Evolutionary conservation across 1,284 basidiomycete genomes (phyloP).

Genomic region (Boletus calvinii): DNA sequence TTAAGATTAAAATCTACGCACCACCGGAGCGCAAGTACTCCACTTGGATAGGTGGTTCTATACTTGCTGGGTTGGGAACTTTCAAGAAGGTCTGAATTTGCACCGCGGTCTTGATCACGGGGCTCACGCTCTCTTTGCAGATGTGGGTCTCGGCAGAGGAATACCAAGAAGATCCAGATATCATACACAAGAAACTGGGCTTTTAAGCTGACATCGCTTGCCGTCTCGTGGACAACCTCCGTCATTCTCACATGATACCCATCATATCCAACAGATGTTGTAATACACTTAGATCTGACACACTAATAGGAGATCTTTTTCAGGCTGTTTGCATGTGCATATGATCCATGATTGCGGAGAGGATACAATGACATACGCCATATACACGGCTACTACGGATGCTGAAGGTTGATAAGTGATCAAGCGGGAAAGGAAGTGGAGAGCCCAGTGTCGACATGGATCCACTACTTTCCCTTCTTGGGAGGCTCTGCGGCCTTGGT

Average conservation of each 20-base stretch:
- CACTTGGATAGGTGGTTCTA: slow-evolving; percentile 99
- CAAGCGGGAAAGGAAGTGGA: slow-evolving; percentile 33
- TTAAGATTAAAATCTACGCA: slow-evolving; percentile 99
- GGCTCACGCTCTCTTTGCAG: slow-evolving; percentile 40
- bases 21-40: slow-evolving; percentile 99
- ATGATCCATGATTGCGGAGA: slow-evolving; percentile 41
- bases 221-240: slow-evolving; percentile 4
- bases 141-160: slow-evolving; percentile 99
- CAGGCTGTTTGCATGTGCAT: slow-evolving; percentile 43
- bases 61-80: slow-evolving; percentile 91
- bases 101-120: slow-evolving; percentile 1
- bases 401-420: slow-evolving; percentile 39
- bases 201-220: slow-evolving; percentile 45
- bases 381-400: slow-evolving; percentile 38
- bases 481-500: slow-evolving; percentile 84
- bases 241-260: slow-evolving; percentile 32
- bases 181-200: slow-evolving; percentile 90
- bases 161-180: slow-evolving; percentile 98
- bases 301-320: slow-evolving; percentile 36
- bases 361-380: slow-evolving; percentile 40
- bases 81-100: slow-evolving; percentile 86
- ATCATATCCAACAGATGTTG: slow-evolving; percentile 29
- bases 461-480: slow-evolving; percentile 79
- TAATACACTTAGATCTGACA: slow-evolving; percentile 33
- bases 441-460: slow-evolving; percentile 16